A percentile compares a stretch with the other conserved stretches of the same genome.
Conservation (phyloP, 257 asterid genomes). For the Cinchona pubescens region DNA sequence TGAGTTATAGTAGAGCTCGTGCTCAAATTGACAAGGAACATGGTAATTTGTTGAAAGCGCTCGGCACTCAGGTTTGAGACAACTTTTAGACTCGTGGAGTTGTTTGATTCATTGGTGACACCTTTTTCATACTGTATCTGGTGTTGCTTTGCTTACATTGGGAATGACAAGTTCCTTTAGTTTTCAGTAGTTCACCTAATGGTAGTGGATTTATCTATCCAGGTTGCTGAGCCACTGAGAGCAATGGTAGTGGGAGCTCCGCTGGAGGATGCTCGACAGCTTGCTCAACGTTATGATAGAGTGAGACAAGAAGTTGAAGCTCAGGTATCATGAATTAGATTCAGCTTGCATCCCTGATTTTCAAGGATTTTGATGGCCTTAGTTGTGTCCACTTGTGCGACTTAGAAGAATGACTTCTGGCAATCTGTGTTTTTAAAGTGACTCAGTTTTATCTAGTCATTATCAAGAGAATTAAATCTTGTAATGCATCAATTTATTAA, state of each 20-base stretch:
- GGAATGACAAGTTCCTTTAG: neutral
- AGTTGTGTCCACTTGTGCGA: neutral
- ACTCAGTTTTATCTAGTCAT: neutral
- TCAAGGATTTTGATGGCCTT: neutral
- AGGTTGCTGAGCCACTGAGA: conserved; percentile 98
- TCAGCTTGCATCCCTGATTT: neutral
- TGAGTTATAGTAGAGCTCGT: conserved; percentile 75
- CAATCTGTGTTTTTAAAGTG: neutral
- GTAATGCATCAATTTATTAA: neutral
- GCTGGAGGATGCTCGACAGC: conserved; percentile 98
- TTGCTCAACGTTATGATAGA: conserved; percentile 94
- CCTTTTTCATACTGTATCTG: too few species aligned
- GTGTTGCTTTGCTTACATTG: neutral
- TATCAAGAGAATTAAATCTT: neutral
- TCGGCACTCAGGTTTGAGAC: conserved; percentile 85
- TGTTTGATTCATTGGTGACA: neutral
- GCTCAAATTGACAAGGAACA: conserved; percentile 96
- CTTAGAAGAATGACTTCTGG: neutral
- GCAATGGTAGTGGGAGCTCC: conserved; percentile 99
- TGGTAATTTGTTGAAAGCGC: conserved; percentile 90
- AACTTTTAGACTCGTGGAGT: neutral
- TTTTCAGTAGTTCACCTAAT: neutral
- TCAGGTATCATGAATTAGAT: conserved; percentile 53
- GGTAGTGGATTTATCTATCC: neutral
- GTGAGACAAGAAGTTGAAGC: conserved; percentile 98